Evolutionary conservation across 2,329 filamentous ascomycete species (phyloP), one percentile per base, ranked within the genome.

Genomic region (Mollisiaceae sp.): DNA sequence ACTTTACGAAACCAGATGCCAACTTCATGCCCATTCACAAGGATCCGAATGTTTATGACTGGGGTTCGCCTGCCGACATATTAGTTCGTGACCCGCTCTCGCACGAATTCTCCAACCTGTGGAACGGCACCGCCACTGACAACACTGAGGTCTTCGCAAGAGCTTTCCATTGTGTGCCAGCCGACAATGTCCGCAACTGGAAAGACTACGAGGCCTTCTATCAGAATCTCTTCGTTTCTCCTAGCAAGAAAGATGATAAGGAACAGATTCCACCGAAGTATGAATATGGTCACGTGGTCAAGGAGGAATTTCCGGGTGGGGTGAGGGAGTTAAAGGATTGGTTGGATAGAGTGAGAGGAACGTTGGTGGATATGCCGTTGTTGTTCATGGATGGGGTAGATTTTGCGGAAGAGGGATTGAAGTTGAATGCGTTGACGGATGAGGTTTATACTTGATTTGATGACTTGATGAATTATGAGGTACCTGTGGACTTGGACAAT

Each of bases 331-430:
- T 93, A 65, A 93, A 92, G 80, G 86, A 89, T 59, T 85, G 88
- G 79, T 79, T 94, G 62, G 82, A 83, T 63, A 83, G 86, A 62
- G 82, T 94, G 45, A 85, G 87, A 66, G 91, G 91, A 1, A 91
- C 85, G 9, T 78, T 93, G 55, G 90, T 97, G 8, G 92, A 97
- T 82, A 97, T 97, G 94, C 93, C 93, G 35, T 81, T 97, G 71
- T 82, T 92, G 70, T 97, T 97, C 81, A 81, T 97, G 77, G 89
- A 90, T 73, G 91, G 93, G 39, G 85, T 87, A 9, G 93, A 97
- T 77, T 89, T 97, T 77, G 94, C 94, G 4, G 89, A 93, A 82
- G 87, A 93, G 71, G 93, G 93, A 0, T 73, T 97, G 73, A 83
- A 85, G 24, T 79, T 93, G 69, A 93, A 94, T 79, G 82, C 84